Percentiles rank a stretch among this genome's conserved stretches.
phyloP scores from a whole-genome alignment of 2,329 filamentous ascomycete species.

The Fusarium stilboides region DNA sequence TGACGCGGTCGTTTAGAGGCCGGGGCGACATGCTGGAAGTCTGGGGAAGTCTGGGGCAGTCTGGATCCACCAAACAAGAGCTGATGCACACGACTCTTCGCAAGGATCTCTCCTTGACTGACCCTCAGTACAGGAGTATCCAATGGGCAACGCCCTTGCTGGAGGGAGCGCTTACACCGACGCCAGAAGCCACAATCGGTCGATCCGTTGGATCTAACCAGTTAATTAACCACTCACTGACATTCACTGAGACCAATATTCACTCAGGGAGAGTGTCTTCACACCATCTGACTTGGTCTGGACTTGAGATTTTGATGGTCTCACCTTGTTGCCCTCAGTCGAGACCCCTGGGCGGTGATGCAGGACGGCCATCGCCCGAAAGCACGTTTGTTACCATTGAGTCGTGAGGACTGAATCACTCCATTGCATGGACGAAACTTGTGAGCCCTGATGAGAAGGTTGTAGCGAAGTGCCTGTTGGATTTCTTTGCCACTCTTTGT shows the following conservation, averaged over 20 bases:
- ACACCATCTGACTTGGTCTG: conserved; percentile 14
- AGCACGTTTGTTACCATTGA: background rate
- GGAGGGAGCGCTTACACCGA: conserved; percentile 2
- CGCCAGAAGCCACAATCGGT: conserved; percentile 6
- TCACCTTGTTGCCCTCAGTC: background rate
- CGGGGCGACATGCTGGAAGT: background rate
- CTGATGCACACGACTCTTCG: background rate
- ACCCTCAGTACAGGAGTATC: background rate
- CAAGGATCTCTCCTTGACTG: background rate
- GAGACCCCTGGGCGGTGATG: background rate
- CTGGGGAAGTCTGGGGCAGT: conserved; percentile 5
- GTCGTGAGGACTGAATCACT: background rate
- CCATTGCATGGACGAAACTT: background rate
- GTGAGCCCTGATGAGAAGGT: background rate
- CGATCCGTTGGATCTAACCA: background rate
- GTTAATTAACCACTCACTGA: background rate
- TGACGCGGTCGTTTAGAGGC: background rate
- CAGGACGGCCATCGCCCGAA: background rate
- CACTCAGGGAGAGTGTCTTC: background rate
- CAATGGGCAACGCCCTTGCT: background rate
- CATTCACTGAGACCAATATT: background rate
- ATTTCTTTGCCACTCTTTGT: background rate
- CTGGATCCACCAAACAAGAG: background rate
- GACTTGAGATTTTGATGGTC: background rate
- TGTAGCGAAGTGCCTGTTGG: background rate